phyloP scores from a whole-genome alignment of 1,139 yeast species.

The Candida freyschussii region DNA sequence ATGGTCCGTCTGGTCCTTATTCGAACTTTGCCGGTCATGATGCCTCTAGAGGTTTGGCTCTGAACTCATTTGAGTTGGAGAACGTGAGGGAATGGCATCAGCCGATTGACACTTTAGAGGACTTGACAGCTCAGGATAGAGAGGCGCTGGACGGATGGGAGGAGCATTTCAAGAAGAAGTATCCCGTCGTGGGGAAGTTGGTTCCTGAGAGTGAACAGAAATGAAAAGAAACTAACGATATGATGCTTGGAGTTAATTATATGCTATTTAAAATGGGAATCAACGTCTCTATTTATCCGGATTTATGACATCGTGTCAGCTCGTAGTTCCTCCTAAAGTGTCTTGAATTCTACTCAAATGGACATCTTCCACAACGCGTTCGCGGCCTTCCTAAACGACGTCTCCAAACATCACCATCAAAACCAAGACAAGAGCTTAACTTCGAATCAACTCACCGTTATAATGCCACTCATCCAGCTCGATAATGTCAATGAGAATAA shows the following conservation, averaged over 20 bases:
- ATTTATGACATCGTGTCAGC: no score
- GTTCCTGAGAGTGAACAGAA: constrained; percentile 29
- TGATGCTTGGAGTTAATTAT: no score
- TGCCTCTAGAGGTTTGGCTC: constrained; percentile 91
- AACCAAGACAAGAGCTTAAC: no score
- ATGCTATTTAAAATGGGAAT: no score
- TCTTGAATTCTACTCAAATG: no score
- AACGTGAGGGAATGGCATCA: constrained; percentile 54
- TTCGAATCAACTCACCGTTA: no score
- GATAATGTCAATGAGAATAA: constrained; percentile 56
- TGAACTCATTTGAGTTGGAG: constrained; percentile 75
- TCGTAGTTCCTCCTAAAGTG: no score
- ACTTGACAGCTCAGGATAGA: constrained; percentile 55
- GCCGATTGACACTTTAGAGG: constrained; percentile 69
- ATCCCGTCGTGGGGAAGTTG: constrained; percentile 61
- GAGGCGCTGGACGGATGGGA: constrained; percentile 83
- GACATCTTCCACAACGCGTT: no score
- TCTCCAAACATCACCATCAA: no score
- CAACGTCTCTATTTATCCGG: no score
- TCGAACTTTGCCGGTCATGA: constrained; percentile 95
- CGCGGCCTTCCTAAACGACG: no score
- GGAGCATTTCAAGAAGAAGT: constrained; percentile 74
- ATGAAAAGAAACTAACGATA: no score
- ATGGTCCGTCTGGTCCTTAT: constrained; percentile 97
- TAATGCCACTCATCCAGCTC: constrained; percentile 33